Evolutionary conservation across 805 yeast species (phyloP).

Genomic region (Candida fluviatilis): DNA sequence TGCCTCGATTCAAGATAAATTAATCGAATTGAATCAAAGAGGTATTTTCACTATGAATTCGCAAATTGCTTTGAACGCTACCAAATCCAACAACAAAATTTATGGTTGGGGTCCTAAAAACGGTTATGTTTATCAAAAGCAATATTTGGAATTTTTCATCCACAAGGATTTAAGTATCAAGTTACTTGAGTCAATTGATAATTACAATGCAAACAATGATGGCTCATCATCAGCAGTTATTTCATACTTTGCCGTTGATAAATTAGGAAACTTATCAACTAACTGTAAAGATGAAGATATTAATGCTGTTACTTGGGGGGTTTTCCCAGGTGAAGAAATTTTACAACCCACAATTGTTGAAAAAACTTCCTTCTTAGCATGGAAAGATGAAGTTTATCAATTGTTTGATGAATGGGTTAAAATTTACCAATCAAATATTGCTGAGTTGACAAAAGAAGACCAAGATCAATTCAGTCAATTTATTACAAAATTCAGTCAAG

Average conservation of each 20-base stretch:
- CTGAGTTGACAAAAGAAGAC: conserved; percentile 27
- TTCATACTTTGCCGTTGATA: conserved; percentile 74
- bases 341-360: conserved; percentile 96
- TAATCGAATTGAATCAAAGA: conserved; percentile 59
- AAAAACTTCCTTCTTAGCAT: conserved; percentile 84
- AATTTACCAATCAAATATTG: conserved; percentile 38
- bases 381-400: conserved; percentile 94
- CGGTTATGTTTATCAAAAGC: conserved; percentile 93
- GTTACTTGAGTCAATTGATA: conserved; percentile 39
- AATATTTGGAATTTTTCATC: conserved; percentile 81
- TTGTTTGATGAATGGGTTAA: conserved; percentile 78
- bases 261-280: conserved; percentile 53
- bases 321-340: conserved; percentile 92
- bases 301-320: conserved; percentile 98
- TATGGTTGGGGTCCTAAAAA: conserved; percentile 95
- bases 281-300: conserved; percentile 75
- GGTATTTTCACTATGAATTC: conserved; percentile 85
- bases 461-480: conserved; percentile 35
- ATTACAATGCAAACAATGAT: conserved; percentile 33
- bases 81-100: conserved; percentile 60
- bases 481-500: conserved; percentile 45
- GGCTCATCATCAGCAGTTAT: conserved; percentile 45
- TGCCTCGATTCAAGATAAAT: conserved; percentile 51
- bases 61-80: conserved; percentile 89
- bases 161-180: conserved; percentile 50